Percentiles rank a stretch among this genome's conserved stretches.
Evolutionary conservation across 371 early-diverging fungal genomes (phyloP).

Genomic region (Rhizopus sp.): DNA sequence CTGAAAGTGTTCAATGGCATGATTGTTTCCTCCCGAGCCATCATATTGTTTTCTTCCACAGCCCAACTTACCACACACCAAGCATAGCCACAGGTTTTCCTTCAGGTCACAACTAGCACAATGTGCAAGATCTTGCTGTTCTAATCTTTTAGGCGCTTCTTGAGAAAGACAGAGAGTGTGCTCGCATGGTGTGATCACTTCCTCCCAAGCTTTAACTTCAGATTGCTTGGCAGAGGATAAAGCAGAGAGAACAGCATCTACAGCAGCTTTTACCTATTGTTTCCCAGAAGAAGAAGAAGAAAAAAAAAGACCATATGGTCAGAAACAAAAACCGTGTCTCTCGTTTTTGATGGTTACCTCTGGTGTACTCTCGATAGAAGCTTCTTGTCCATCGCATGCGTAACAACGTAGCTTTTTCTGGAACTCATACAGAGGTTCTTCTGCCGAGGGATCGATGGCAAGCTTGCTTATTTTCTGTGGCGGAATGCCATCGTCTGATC

Average conservation of each 20-base stretch:
- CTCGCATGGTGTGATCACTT: constrained; percentile 79
- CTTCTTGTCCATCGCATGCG: constrained; percentile 58
- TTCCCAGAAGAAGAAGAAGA: not conserved
- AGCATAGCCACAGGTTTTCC: constrained; percentile 83
- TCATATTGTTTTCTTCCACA: constrained; percentile 94
- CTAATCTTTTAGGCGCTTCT: constrained; percentile 48
- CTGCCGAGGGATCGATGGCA: constrained; percentile 77
- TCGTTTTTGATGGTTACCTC: constrained; percentile 22
- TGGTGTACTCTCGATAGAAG: constrained; percentile 28
- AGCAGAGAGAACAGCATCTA: constrained; percentile 72
- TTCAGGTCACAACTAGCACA: constrained; percentile 89
- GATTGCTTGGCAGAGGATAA: constrained; percentile 83
- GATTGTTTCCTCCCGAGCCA: constrained; percentile 99
- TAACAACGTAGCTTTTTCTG: constrained; percentile 69
- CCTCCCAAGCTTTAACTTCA: constrained; percentile 93
- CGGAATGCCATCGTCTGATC: constrained; percentile 36
- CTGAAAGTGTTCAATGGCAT: constrained; percentile 90
- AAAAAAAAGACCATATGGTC: not conserved
- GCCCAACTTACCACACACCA: constrained; percentile 76
- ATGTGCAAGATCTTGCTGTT: constrained; percentile 65
- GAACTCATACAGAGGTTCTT: constrained; percentile 73
- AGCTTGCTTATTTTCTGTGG: constrained; percentile 90
- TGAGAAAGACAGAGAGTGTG: constrained; percentile 81
- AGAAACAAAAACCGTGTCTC: not conserved
- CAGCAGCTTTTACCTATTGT: constrained; percentile 53